phyloP scores from a whole-genome alignment of 192 early-diverging fungal genomes.

The Gonapodya sp. region DNA sequence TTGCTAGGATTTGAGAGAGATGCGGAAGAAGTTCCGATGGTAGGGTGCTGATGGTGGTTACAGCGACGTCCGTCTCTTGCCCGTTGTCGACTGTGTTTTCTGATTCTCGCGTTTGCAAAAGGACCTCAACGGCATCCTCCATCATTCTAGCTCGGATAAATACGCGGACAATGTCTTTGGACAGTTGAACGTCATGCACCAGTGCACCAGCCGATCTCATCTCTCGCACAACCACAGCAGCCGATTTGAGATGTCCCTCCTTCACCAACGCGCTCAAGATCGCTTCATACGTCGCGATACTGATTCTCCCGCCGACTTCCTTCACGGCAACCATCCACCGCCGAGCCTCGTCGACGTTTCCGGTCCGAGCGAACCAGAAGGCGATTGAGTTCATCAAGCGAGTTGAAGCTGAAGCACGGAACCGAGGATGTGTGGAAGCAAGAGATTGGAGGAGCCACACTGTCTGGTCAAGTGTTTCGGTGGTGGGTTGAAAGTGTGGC shows the following conservation, averaged over 20 bases:
- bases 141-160: neutral
- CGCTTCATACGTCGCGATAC: neutral
- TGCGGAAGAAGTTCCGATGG: neutral
- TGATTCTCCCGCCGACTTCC: neutral
- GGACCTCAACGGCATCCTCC: neutral
- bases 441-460: neutral
- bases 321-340: neutral
- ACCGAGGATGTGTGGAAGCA: neutral
- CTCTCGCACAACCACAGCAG: neutral
- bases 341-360: neutral
- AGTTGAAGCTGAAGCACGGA: neutral
- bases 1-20: neutral
- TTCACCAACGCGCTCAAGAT: neutral
- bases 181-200: neutral
- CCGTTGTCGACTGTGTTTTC: neutral
- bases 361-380: neutral
- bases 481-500: neutral
- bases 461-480: neutral
- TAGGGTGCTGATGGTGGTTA: too few relatives aligned
- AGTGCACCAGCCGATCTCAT: neutral
- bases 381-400: neutral
- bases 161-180: neutral
- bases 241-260: neutral
- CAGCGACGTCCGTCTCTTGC: neutral
- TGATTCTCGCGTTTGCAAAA: neutral